Base-by-base conservation (phyloP, 2,329 filamentous ascomycete species). In the Exophiala phaeomuriformis region DNA sequence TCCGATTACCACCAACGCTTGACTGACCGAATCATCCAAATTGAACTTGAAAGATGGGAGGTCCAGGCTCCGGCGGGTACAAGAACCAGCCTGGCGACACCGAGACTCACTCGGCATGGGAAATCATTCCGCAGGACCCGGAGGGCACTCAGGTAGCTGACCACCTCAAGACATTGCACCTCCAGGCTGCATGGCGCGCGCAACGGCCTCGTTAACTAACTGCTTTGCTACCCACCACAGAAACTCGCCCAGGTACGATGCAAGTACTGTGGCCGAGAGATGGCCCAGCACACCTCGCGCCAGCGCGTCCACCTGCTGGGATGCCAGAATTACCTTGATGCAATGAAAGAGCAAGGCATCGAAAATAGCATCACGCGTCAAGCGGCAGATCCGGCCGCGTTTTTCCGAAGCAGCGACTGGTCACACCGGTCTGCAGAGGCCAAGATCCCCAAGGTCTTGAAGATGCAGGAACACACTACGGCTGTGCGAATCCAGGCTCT, bases 41-140 rank as follows among this genome's bases (percentile, higher is more conserved):
- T 19, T 19, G 19, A 19, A 19, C 19, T 19, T 19, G 19, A 19
- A 53, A 45, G 35, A 64, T 63, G 61, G 62, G 62, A 47, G 62
- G 62, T 6, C 59, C 62, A 39, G 62, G 62, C 49, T 61, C 57
- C 37, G 62, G 62, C 30, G 62, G 62, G 32, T 64, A 61, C 59
- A 64, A 64, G 58, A 63, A 59, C 48, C 56, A 60, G 44, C 62
- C 62, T 19, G 62, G 62, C 37, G 62, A 64, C 41, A 60, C 57
- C 32, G 62, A 64, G 44, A 63, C 61, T 44, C 62, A 64, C 47
- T 63, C 61, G 53, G 62, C 62, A 61, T 64, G 62, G 62, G 61
- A 64, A 36, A 62, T 64, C 43, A 62, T 64, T 29, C 55, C 57
- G 37, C 57, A 59, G 49, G 61, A 61, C 47, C 62, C 62, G 29